Conservation (phyloP, 1,284 basidiomycete genomes). For the Tilletia walkeri region DNA sequence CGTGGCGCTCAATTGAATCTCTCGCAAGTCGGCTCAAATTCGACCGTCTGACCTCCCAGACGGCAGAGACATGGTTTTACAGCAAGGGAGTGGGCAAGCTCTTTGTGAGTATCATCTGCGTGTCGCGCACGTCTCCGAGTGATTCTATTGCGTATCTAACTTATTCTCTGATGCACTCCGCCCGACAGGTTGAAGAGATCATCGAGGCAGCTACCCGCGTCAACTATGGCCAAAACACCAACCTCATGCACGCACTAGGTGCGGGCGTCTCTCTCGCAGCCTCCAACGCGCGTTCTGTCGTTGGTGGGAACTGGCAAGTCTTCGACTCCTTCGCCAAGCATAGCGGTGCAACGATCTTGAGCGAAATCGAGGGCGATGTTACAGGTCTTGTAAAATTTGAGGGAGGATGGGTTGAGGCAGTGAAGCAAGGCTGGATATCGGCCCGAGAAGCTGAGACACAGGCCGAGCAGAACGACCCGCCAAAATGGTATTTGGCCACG, state of each 20-base stretch:
- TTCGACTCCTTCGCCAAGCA: conserved; percentile 76
- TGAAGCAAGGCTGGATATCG: conserved; percentile 15
- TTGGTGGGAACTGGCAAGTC: conserved; percentile 79
- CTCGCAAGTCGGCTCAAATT: conserved; percentile 65
- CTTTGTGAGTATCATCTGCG: conserved; percentile 56
- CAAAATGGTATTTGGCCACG: conserved; percentile 48
- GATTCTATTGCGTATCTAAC: too few species aligned
- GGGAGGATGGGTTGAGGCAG: conserved; percentile 23
- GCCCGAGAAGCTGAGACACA: conserved; percentile 4
- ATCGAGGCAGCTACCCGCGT: conserved; percentile 80
- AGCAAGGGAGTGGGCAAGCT: conserved; percentile 29
- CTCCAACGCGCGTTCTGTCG: conserved; percentile 67
- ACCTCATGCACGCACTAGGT: conserved; percentile 76
- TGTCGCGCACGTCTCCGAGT: background rate
- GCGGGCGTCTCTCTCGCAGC: conserved; percentile 74
- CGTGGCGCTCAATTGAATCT: conserved; percentile 66
- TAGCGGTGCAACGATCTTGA: conserved; percentile 61
- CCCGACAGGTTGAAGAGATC: conserved; percentile 67
- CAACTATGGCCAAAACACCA: conserved; percentile 75
- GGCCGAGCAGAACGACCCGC: background rate
- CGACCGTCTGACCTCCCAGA: conserved; percentile 37
- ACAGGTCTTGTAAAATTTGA: conserved; percentile 45
- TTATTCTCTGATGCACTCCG: too few species aligned
- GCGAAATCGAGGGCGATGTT: conserved; percentile 42
- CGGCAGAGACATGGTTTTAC: conserved; percentile 23